phyloP scores from a whole-genome alignment of 2,329 filamentous ascomycete genomes.

The Clonostachys sp. region DNA sequence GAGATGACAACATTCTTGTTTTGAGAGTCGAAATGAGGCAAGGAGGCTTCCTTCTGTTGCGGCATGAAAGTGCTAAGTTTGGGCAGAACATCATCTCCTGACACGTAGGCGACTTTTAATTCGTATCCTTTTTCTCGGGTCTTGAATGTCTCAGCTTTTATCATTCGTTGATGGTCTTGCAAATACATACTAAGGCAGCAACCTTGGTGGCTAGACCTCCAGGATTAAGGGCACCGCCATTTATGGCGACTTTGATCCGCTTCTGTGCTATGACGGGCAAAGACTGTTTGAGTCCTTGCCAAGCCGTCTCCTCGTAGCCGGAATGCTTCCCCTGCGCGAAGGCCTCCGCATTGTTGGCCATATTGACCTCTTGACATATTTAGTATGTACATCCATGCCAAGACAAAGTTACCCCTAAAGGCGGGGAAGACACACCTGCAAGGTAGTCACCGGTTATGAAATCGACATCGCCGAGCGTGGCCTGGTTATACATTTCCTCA shows the following conservation, averaged over 20 bases:
- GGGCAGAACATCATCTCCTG: not conserved
- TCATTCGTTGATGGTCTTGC: too few species aligned
- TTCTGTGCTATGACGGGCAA: not conserved
- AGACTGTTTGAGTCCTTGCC: not conserved
- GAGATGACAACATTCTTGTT: constrained; percentile 29
- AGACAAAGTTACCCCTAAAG: too few species aligned
- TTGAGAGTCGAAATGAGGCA: constrained; percentile 13
- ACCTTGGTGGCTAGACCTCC: not conserved
- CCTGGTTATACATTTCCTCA: not conserved
- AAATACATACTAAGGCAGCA: not conserved
- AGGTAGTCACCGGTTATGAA: constrained; percentile 34
- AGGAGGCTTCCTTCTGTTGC: too few species aligned
- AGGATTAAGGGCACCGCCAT: not conserved
- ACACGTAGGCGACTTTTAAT: not conserved
- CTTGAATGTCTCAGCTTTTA: too few species aligned
- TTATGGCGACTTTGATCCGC: not conserved
- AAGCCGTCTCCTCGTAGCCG: not conserved
- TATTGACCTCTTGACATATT: constrained; percentile 37
- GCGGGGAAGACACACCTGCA: constrained; percentile 7
- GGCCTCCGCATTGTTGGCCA: constrained; percentile 30
- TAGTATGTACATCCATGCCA: not conserved
- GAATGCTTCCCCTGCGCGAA: not conserved
- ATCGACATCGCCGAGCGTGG: constrained; percentile 16
- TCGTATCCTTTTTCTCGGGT: not conserved
- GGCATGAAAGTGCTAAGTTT: too few species aligned